Base-by-base conservation (phyloP, 306 rosid species). In the Cucurbita argyrosperma region DNA sequence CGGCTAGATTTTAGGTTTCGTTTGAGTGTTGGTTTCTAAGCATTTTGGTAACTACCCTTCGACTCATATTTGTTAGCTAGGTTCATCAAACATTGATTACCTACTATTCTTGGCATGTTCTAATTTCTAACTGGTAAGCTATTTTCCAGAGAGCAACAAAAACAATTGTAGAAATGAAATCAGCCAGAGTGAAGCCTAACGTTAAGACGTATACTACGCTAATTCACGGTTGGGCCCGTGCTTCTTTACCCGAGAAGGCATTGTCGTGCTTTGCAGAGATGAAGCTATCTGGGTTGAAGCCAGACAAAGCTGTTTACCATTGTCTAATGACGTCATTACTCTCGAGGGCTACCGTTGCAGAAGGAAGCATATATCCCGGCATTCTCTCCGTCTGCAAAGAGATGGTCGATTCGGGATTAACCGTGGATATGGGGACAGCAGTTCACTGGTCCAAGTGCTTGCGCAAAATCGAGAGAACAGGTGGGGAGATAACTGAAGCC, bases 381-480 rank as follows among this genome's bases (percentile, higher is more conserved):
- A 82, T 91, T 73, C 75, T 94, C 69, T 80, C 91, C 10, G 74
- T 89, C 40, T 89, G 95, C 64, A 76, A 76, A 77, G 97, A 94
- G 88, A 94, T 94, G 97, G 70, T 87, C 53, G 92, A 88, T 74
- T 86, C 87, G 38, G 92, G 83, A 56, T 70, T 89, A 78, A 88
- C 89, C 19, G 64, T 94, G n/a, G 99, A 94, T 78, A 91, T 94
- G 97, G 99, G 97, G 71, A 94, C 97, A 80, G 99, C 97, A 10
- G 95, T 94, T 63, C 87, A 94, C 82, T 94, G 99, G 99, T 91
- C 97, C 1, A 91, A 79, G 84, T 86, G 91, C 79, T 81, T 94
- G 43, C 78, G 88, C 74, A 89, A 84, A 83, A 94, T 94, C 51
- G 99, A 94, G 81, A 83, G 92, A 75, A 77, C 87, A 0, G 98